A percentile compares a stretch with the other conserved stretches of the same genome.
These are phyloP conservation scores for Fusarium newnesense DNA, from an alignment of 2,329 filamentous ascomycete genomes.

Conservation along the genomic window DNA sequence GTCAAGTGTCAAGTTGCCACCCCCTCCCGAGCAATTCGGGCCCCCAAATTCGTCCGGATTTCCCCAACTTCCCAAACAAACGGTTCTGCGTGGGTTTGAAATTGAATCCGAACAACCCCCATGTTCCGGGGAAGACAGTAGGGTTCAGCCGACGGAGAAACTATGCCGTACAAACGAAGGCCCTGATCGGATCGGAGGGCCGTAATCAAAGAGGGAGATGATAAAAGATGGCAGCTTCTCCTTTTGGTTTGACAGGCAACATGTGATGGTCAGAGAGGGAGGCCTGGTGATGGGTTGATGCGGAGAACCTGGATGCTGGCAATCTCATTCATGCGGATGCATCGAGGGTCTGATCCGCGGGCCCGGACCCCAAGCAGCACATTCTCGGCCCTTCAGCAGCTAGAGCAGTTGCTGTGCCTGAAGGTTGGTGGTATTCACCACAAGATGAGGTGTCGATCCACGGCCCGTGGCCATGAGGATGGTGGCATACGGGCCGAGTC, in stretches of 20 bases:
- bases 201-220: conserved; percentile 7
- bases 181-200: conserved; percentile 38
- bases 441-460: conserved; percentile 28
- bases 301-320: conserved; percentile 33
- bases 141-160: conserved; percentile 38
- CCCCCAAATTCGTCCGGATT: conserved; percentile 34
- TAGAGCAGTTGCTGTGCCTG: conserved; percentile 16
- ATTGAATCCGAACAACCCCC: conserved; percentile 12
- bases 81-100: conserved; percentile 22
- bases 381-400: neutral
- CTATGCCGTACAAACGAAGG: conserved; percentile 23
- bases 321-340: conserved; percentile 36
- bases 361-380: conserved; percentile 3
- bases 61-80: conserved; percentile 35
- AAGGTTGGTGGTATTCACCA: conserved; percentile 18
- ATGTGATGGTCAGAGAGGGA: conserved; percentile 34
- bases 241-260: conserved; percentile 26
- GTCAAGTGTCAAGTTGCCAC: conserved; percentile 10
- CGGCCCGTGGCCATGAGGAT: conserved; percentile 20
- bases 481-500: conserved; percentile 21
- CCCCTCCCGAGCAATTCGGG: neutral
- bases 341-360: conserved; percentile 35
- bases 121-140: conserved; percentile 23
- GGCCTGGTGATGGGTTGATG: conserved; percentile 42
- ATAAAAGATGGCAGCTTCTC: conserved; percentile 29